Evolutionary conservation across 805 yeast species (phyloP), one percentile per base, ranked within the genome.

Genomic region (Candida coquimbonensis): DNA sequence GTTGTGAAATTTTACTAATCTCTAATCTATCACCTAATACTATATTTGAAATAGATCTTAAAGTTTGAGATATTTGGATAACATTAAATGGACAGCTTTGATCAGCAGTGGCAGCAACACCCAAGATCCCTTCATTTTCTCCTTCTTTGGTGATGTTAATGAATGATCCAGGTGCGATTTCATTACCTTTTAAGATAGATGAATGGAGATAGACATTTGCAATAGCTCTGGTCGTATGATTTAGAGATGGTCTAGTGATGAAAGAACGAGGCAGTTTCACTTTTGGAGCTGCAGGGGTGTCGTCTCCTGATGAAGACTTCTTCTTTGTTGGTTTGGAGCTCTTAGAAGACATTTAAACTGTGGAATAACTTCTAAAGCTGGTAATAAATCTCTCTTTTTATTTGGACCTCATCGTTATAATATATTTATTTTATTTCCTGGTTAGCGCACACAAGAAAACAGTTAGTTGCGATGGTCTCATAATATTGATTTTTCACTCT

Each of bases 21-120:
- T 66, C 66, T 19, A 78, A 50, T 39, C 81, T 59, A 45, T 78
- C 82, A 38, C 84, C 84, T 7, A 75, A 61, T 5, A 73, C 48
- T 1, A 74, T 51, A 37, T 69, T 73, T 12, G 70, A 66, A 3
- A 72, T 63, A 7, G 64, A 53, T 50, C 81, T 61, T 35, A 75
- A 47, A 1, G 75, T 53, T 33, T 74, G 56, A 32, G 81, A 77
- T 13, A 83, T 68, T 46, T 76, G 66, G 9, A 79, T 61, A 13
- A 78, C 71, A 45, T 69, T 65, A 17, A 48, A 44, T 1, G 67
- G 63, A 36, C 59, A 59, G 9, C 54, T 49, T 14, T 57, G 59
- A 39, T 65, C 66, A 11, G 72, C 73, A 1, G 64, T 56, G 42
- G 65, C 60, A 5, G 74, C 69, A 8, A 69, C 53, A 1, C 72